Evolutionary conservation across 1,284 basidiomycete genomes (phyloP).

Genomic region (Takashimella koratensis): DNA sequence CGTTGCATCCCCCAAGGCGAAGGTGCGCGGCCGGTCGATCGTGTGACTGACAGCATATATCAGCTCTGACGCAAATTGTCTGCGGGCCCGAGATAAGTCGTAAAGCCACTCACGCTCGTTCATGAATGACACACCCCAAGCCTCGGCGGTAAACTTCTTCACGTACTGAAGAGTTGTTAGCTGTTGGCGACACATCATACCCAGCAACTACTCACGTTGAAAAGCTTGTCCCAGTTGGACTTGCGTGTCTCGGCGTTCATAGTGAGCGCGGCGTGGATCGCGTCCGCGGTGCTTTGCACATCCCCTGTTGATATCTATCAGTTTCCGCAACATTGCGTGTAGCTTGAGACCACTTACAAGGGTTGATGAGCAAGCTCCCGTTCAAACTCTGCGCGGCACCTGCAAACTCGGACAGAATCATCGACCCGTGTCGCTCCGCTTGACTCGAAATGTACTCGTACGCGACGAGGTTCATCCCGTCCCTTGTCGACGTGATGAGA

Average conservation of each 20-base stretch:
- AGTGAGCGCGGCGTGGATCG: slow-evolving; percentile 89
- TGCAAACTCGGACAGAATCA: slow-evolving; percentile 98
- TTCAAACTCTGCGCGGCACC: slow-evolving; percentile 95
- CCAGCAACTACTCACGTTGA: slow-evolving; percentile 57
- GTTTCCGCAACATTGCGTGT: too few species aligned
- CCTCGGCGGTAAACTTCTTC: slow-evolving; percentile 86
- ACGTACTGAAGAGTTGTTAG: slow-evolving; percentile 58
- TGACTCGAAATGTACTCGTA: slow-evolving; percentile 99
- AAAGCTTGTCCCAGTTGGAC: slow-evolving; percentile 91
- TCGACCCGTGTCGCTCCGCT: slow-evolving; percentile 83
- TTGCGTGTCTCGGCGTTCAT: slow-evolving; percentile 75
- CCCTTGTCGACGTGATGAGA: slow-evolving; percentile 88
- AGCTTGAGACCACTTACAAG: slow-evolving; percentile 54
- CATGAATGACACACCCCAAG: slow-evolving; percentile 89
- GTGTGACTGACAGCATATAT: slow-evolving; percentile 13
- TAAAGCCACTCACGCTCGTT: slow-evolving; percentile 60
- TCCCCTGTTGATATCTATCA: slow-evolving; percentile 59
- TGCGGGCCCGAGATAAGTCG: too few species aligned
- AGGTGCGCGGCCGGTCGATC: slow-evolving; percentile 27
- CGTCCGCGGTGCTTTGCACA: slow-evolving; percentile 90
- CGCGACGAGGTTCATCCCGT: slow-evolving; percentile 99
- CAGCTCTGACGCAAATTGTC: background rate
- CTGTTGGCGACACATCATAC: slow-evolving; percentile 24
- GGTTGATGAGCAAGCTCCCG: slow-evolving; percentile 90
- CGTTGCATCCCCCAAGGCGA: slow-evolving; percentile 16